phyloP scores from a whole-genome alignment of 2,329 filamentous ascomycete species.

The Niveomyces coronatus region DNA sequence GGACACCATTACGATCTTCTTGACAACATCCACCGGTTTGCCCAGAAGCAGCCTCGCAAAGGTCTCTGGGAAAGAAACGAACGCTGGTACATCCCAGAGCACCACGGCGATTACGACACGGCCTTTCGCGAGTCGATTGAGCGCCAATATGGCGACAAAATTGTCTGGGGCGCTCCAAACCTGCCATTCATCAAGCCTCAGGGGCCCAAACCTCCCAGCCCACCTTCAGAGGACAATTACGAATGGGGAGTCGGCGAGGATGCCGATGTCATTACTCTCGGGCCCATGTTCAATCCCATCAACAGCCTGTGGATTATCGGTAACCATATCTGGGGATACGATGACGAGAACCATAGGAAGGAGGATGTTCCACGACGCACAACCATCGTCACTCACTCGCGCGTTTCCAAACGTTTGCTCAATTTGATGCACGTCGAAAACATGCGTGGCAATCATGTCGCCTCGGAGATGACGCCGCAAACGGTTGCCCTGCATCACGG shows the following conservation, averaged over 20 bases:
- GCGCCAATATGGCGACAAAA: constrained; percentile 35
- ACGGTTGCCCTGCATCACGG: constrained; percentile 67
- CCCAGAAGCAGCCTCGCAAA: constrained; percentile 57
- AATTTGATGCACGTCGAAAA: constrained; percentile 73
- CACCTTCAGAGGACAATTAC: constrained; percentile 53
- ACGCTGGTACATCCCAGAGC: constrained; percentile 60
- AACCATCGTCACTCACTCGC: constrained; percentile 69
- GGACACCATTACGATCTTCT: constrained; percentile 77
- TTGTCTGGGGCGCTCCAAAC: constrained; percentile 56
- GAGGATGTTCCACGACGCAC: constrained; percentile 57
- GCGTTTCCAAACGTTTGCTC: constrained; percentile 60
- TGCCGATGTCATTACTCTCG: constrained; percentile 62
- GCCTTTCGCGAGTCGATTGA: constrained; percentile 58
- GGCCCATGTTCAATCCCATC: constrained; percentile 68
- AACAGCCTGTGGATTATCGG: constrained; percentile 64
- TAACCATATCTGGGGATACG: constrained; percentile 59
- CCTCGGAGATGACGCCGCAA: constrained; percentile 70
- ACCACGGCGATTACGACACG: constrained; percentile 57
- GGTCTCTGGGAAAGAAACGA: constrained; percentile 65
- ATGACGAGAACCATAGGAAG: constrained; percentile 35
- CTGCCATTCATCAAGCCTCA: constrained; percentile 51
- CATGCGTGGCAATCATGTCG: constrained; percentile 61
- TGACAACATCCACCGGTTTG: constrained; percentile 52
- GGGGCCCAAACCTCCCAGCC: constrained; percentile 52
- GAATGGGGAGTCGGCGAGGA: constrained; percentile 69